Evolutionary conservation across 768 basidiomycete species (phyloP).

Genomic region (Ramaria sp.): DNA sequence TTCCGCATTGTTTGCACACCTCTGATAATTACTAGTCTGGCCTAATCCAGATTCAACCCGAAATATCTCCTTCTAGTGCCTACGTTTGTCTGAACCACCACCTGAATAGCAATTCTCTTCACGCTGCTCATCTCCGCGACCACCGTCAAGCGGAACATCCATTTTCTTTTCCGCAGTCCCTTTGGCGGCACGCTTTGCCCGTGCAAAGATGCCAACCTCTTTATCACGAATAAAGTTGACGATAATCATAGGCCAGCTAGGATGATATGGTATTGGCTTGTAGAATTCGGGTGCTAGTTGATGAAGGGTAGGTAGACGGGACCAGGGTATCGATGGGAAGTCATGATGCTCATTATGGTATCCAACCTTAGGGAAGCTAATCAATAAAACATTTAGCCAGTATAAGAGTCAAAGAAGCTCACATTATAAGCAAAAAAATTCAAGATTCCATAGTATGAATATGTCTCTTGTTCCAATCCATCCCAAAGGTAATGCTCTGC

Average conservation of each 20-base stretch:
- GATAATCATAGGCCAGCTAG: conserved; percentile 91
- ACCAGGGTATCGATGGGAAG: conserved; percentile 96
- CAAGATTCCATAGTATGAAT: conserved; percentile 89
- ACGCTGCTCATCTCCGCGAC: background rate
- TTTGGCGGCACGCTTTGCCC: conserved; percentile 64
- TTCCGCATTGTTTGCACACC: too few species aligned
- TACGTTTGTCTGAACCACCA: background rate
- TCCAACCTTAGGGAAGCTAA: conserved; percentile 51
- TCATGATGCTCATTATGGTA: conserved; percentile 99
- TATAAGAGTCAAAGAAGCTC: conserved; percentile 16
- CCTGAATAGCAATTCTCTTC: background rate
- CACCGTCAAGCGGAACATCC: background rate
- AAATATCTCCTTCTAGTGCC: background rate
- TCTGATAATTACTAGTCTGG: too few species aligned
- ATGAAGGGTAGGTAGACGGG: conserved; percentile 73
- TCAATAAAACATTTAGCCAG: background rate
- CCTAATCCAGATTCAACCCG: background rate
- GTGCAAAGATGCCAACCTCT: conserved; percentile 79
- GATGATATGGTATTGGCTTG: conserved; percentile 75
- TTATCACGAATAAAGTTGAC: conserved; percentile 88
- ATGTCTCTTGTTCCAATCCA: conserved; percentile 87
- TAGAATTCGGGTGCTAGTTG: conserved; percentile 88
- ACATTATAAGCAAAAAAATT: conserved; percentile 93
- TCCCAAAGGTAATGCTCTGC: conserved; percentile 97
- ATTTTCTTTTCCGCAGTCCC: background rate